Percentiles rank a stretch among this genome's conserved stretches.
Evolutionary conservation across 129 eudicot species (phyloP).

Genomic region (Tagetes erecta): DNA sequence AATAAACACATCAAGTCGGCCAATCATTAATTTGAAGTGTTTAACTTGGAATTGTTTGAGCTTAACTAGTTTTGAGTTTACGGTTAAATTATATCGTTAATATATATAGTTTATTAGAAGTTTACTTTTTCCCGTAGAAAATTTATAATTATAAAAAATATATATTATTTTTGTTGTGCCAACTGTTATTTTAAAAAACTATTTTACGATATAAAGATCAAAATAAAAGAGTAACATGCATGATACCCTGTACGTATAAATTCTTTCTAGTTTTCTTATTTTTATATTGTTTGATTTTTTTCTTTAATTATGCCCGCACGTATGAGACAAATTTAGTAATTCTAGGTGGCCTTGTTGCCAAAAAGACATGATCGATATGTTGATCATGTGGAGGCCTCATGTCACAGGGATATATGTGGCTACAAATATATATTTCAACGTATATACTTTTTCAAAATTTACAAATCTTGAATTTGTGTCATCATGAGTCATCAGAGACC

Average conservation of each 20-base stretch:
- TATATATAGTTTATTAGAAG: too few species aligned
- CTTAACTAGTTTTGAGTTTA: too few species aligned
- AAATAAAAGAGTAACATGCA: too few species aligned
- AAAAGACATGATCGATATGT: conserved; percentile 2
- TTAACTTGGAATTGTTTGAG: too few species aligned
- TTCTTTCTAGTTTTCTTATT: not conserved
- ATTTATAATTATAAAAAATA: too few species aligned
- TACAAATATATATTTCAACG: not conserved
- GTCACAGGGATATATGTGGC: conserved; percentile 22
- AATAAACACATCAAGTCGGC: too few species aligned
- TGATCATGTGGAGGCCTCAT: conserved; percentile 23
- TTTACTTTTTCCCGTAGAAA: too few species aligned
- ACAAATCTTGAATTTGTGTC: not conserved
- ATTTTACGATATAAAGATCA: too few species aligned
- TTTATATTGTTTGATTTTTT: not conserved
- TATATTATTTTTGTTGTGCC: too few species aligned
- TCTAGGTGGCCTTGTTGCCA: conserved; percentile 5
- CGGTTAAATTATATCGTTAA: not conserved
- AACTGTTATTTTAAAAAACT: too few species aligned
- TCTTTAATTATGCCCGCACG: not conserved
- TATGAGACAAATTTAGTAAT: conserved; percentile 10
- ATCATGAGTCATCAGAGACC: conserved; percentile 19
- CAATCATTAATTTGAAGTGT: too few species aligned
- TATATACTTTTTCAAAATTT: not conserved
- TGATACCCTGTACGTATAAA: not conserved